Evolutionary conservation across 2,329 filamentous ascomycete species (phyloP), one percentile per base, ranked within the genome.

Genomic region (Ceratocystis cacaofunesta): DNA sequence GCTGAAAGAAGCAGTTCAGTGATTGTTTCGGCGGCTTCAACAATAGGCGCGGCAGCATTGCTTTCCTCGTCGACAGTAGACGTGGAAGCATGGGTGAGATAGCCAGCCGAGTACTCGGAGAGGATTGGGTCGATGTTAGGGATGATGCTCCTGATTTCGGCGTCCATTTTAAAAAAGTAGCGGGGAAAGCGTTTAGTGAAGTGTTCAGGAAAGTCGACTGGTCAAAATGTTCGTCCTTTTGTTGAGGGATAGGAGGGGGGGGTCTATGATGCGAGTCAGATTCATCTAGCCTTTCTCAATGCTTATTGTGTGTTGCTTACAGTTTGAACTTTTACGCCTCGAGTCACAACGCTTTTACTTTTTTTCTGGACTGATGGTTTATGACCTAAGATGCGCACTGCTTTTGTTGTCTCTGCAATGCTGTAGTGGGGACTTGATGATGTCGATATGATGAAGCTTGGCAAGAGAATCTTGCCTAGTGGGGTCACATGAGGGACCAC

Each of bases 51-150:
- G 65, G 82, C 78, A n/a, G 78, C 85, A 69, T 83, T 80, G 48
- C 83, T 73, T 69, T 95, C 90, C 63, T 84, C 80, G 69, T 95
- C 91, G 63, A 86, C 84, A 80, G 89, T 95, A 63, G 88, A 81
- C 69, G 87, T 92, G 61, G 92, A 94, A 61, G 94, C 94, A 80
- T 99, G 92, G 72, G 86, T 91, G 71, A 99, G 81, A 74, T 97
- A 99, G 66, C 94, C 94, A 69, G 90, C 89, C 55, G 91, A 94
- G 76, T 96, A 96, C 77, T 95, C 89, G 61, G 90, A 92, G 70
- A 96, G 80, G 69, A 95, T 82, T 67, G 88, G 89, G 76, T 96
- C 92, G 70, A 96, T 89, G 73, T 88, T 87, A 68, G 91, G 91
- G 70, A 96, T 84, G 70, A 90, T 84, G 68, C 87, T 80, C 78